Percentiles rank a stretch among this genome's conserved stretches.
Conservation (phyloP, 257 asterid genomes). For the Lantana camara region DNA sequence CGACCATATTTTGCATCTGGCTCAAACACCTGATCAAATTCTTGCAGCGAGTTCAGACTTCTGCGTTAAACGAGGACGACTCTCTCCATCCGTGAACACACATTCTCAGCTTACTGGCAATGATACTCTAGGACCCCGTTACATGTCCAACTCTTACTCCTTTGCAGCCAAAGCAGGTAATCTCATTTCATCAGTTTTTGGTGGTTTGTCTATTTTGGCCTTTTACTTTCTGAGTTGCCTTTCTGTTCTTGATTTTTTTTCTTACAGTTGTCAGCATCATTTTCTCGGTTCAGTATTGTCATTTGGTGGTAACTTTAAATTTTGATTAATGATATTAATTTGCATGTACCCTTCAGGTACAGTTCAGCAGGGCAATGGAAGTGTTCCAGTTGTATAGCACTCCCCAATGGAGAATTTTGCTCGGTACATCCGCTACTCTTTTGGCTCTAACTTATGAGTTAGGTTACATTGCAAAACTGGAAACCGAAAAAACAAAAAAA, state of each 20-base stretch:
- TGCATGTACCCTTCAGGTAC: constrained; percentile 41
- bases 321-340: constrained; percentile 17
- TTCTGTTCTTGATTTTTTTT: not conserved
- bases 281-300: not conserved
- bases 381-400: constrained; percentile 50
- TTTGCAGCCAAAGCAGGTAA: constrained; percentile 60
- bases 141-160: constrained; percentile 49
- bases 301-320: not conserved
- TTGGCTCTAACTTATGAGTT: constrained; percentile 32
- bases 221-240: not conserved
- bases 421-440: constrained; percentile 30
- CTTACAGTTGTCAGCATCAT: constrained; percentile 11
- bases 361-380: constrained; percentile 45
- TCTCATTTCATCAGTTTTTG: constrained; percentile 15
- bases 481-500: not conserved
- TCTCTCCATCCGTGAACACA: constrained; percentile 39
- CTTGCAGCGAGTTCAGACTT: constrained; percentile 51
- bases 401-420: constrained; percentile 35
- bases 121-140: constrained; percentile 53
- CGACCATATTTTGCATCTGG: constrained; percentile 32
- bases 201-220: constrained; percentile 8
- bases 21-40: constrained; percentile 50
- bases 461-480: constrained; percentile 27
- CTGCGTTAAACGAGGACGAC: constrained; percentile 45
- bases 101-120: constrained; percentile 50